Percentiles rank a stretch among this genome's conserved stretches.
These are phyloP conservation scores for Trichoderma endophyticum DNA, from an alignment of 2,329 filamentous ascomycete species.

Conservation along the genomic window DNA sequence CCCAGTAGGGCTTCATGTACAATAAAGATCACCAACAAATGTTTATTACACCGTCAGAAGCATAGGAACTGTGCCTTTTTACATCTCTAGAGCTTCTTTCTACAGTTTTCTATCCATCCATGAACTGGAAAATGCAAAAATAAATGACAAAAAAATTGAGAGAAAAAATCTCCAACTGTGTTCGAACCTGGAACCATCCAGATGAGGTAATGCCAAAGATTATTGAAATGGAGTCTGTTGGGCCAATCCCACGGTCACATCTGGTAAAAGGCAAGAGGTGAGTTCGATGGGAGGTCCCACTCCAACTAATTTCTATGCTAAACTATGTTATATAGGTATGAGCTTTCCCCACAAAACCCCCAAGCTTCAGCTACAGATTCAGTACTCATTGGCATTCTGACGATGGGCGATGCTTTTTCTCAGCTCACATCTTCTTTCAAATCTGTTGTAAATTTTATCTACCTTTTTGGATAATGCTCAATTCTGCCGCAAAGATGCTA, in stretches of 20 bases:
- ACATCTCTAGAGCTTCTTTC: neutral
- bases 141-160: constrained; percentile 1
- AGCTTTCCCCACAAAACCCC: neutral
- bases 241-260: constrained; percentile 66
- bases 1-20: neutral
- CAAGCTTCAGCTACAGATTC: neutral
- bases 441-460: neutral
- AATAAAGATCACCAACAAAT: neutral
- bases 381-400: neutral
- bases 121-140: neutral
- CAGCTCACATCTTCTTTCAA: neutral
- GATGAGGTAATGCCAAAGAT: constrained; percentile 49
- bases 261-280: constrained; percentile 79
- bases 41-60: no score
- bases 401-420: neutral
- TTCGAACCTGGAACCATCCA: constrained; percentile 41
- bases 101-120: neutral
- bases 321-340: neutral
- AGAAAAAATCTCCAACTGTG: constrained; percentile 22
- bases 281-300: constrained; percentile 70
- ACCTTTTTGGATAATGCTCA: neutral
- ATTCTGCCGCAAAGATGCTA: neutral
- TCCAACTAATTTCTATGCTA: constrained; percentile 39
- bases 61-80: neutral
- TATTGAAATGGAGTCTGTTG: constrained; percentile 49